Evolutionary conservation across 345 rosid species (phyloP).

Genomic region (Turritis glabra): DNA sequence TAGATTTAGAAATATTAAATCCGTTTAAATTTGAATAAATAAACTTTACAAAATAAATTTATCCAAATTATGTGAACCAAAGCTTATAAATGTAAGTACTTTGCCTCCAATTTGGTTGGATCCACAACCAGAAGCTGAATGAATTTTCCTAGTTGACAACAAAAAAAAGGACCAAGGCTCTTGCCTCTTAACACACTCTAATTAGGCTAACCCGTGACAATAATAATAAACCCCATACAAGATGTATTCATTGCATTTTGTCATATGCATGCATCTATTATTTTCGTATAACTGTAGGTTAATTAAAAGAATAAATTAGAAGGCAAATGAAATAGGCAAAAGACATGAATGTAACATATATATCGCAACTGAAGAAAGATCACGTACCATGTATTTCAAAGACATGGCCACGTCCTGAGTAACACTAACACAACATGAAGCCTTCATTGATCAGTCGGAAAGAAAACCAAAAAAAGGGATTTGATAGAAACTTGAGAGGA

Average conservation of each 20-base stretch:
- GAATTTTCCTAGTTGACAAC: neutral
- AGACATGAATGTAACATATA: conserved; percentile 1
- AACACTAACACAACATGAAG: conserved; percentile 3
- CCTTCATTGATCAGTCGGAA: conserved; percentile 4
- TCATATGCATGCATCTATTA: neutral
- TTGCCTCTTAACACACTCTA: neutral
- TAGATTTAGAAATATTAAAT: too few relatives aligned
- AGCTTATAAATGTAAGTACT: too few relatives aligned
- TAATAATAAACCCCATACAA: neutral
- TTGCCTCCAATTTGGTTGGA: too few relatives aligned
- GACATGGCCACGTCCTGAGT: conserved; percentile 10
- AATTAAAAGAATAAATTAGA: neutral
- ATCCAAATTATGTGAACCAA: neutral
- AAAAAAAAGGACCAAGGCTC: neutral
- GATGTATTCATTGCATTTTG: neutral
- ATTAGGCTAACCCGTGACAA: neutral
- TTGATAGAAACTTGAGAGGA: neutral
- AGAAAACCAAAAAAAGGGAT: neutral
- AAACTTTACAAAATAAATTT: too few relatives aligned
- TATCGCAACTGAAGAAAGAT: neutral
- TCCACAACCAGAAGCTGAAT: neutral
- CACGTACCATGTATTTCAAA: conserved; percentile 18
- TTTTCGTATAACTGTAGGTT: neutral
- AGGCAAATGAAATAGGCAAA: neutral
- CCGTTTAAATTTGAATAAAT: too few relatives aligned